Percentiles rank a stretch among this genome's conserved stretches.
These are phyloP conservation scores for Phycomyces blakesleeanus DNA, from an alignment of 192 early-diverging fungal genomes.

Conservation along the genomic window DNA sequence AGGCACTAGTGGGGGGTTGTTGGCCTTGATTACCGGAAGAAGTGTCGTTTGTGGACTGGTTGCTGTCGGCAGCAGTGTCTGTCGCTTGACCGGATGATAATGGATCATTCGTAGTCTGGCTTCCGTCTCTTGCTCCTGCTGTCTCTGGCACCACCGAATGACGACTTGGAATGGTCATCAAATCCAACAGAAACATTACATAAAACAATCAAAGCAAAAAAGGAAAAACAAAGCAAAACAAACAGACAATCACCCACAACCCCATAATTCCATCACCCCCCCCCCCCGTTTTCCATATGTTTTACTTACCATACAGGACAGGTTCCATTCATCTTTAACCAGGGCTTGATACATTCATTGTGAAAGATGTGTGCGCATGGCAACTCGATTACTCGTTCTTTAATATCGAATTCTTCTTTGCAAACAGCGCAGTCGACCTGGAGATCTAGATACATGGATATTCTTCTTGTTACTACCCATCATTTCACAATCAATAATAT, in stretches of 20 bases:
- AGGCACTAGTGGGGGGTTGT: background rate
- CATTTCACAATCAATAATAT: too few relatives aligned
- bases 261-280: too few relatives aligned
- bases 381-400: constrained; percentile 63
- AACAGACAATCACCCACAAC: too few relatives aligned
- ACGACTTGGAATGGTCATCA: constrained; percentile 9
- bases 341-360: constrained; percentile 81
- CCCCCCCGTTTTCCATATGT: background rate
- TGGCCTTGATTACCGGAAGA: background rate
- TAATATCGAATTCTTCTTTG: constrained; percentile 78
- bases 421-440: constrained; percentile 84
- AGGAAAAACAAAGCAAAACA: too few relatives aligned
- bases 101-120: background rate
- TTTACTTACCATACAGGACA: constrained; percentile 82
- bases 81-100: background rate
- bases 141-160: constrained; percentile 15
- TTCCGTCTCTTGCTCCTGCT: background rate
- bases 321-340: constrained; percentile 92
- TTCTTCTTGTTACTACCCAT: background rate
- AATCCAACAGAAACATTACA: background rate
- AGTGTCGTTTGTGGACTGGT: background rate
- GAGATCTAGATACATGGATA: constrained; percentile 34
- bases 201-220: background rate
- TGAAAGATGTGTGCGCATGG: constrained; percentile 92
- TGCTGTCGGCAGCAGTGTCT: background rate